These are phyloP conservation scores for Takashimella tepidaria DNA, from an alignment of 1,284 basidiomycete genomes.

Conservation along the genomic window DNA sequence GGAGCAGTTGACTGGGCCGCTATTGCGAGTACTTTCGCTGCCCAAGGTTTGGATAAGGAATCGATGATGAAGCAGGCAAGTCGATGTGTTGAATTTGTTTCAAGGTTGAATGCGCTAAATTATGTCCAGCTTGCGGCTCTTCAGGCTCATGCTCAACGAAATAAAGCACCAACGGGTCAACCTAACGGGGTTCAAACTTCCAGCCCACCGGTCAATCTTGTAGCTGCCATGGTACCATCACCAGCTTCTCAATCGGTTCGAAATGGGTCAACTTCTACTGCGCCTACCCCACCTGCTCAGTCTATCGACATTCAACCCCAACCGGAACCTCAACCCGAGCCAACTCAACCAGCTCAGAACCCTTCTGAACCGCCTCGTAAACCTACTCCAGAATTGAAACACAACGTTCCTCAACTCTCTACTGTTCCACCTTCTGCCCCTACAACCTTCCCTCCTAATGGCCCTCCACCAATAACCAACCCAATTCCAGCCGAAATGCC, in stretches of 20 bases:
- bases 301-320: too few species aligned
- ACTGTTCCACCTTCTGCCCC: too few species aligned
- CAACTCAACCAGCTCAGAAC: slow-evolving; percentile 1
- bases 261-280: background rate
- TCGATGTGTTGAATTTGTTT: background rate
- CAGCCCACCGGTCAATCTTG: slow-evolving; percentile 2
- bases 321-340: too few species aligned
- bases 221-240: background rate
- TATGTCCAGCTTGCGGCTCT: slow-evolving; percentile 38
- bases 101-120: too few species aligned
- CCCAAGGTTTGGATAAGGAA: slow-evolving; percentile 21
- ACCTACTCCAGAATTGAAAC: too few species aligned
- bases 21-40: background rate
- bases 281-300: slow-evolving; percentile 4
- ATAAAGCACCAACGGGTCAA: slow-evolving; percentile 7
- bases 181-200: too few species aligned
- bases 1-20: background rate
- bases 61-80: slow-evolving; percentile 42
- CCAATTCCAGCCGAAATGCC: too few species aligned
- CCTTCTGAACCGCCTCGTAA: background rate
- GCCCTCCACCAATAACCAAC: too few species aligned
- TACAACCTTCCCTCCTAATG: too few species aligned
- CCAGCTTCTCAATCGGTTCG: too few species aligned
- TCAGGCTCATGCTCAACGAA: slow-evolving; percentile 26
- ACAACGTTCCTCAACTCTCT: too few species aligned